These are phyloP conservation scores for Penicillium sclerotigenum DNA, from an alignment of 2,329 filamentous ascomycete genomes.

Conservation along the genomic window DNA sequence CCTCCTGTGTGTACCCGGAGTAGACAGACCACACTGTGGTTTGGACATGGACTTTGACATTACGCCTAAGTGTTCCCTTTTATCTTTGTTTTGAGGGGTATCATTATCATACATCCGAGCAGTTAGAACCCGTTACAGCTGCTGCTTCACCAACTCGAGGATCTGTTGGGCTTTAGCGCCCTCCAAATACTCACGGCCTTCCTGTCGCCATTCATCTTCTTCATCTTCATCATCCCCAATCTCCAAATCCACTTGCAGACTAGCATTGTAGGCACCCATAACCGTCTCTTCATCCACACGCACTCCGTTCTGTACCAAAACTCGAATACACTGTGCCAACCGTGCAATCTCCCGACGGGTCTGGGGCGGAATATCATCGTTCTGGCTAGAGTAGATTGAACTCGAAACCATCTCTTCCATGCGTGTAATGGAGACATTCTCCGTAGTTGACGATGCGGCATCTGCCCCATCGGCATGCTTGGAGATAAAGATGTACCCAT, in stretches of 20 bases:
- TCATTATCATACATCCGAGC: conserved; percentile 13
- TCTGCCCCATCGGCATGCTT: conserved; percentile 65
- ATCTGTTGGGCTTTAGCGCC: conserved; percentile 40
- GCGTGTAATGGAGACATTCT: conserved; percentile 67
- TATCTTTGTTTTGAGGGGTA: conserved; percentile 8
- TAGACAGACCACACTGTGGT: not conserved
- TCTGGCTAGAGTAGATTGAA: conserved; percentile 91
- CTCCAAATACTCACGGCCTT: conserved; percentile 44
- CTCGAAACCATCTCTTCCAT: conserved; percentile 83
- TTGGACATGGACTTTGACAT: not conserved
- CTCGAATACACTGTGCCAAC: conserved; percentile 74
- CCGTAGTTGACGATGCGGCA: conserved; percentile 43
- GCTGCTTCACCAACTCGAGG: conserved; percentile 30
- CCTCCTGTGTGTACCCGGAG: not conserved
- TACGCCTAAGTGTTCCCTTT: conserved; percentile 1
- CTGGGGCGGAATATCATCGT: conserved; percentile 73
- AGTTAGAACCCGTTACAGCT: conserved; percentile 1
- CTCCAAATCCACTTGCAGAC: conserved; percentile 63
- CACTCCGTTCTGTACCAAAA: conserved; percentile 76
- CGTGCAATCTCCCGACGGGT: conserved; percentile 86
- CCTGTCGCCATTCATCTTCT: conserved; percentile 29
- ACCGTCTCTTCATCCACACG: conserved; percentile 90
- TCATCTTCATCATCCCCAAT: conserved; percentile 40
- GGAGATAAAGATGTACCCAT: conserved; percentile 94
- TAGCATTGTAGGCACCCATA: conserved; percentile 74